Percentiles rank a stretch among this genome's conserved stretches.
phyloP scores from a whole-genome alignment of 805 yeast species.

The Gaillardinia entomophila region DNA sequence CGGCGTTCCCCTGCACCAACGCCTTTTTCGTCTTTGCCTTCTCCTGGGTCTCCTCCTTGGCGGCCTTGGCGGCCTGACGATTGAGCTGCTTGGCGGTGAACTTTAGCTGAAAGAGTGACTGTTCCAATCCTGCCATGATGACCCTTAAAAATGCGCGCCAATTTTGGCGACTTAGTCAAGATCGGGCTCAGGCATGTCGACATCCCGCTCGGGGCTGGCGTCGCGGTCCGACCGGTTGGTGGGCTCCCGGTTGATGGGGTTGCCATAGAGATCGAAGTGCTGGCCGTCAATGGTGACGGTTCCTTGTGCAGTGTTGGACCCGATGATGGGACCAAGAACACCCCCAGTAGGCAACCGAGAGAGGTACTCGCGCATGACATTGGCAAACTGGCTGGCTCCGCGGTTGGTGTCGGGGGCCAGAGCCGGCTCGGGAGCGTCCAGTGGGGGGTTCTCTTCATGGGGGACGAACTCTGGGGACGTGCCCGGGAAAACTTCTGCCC shows the following conservation, averaged over 20 bases:
- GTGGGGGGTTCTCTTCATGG: too few relatives aligned
- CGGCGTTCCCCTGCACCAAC: conserved; percentile 76
- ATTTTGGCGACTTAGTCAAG: background rate
- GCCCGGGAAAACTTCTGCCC: background rate
- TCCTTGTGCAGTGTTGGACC: background rate
- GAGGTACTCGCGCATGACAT: background rate
- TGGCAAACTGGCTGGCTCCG: background rate
- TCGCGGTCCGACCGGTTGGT: background rate
- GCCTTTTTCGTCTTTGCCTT: conserved; percentile 89
- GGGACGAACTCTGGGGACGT: too few relatives aligned
- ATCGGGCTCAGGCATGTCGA: background rate
- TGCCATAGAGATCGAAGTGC: background rate
- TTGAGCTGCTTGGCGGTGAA: conserved; percentile 92
- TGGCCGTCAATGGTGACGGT: background rate
- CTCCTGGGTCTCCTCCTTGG: conserved; percentile 84
- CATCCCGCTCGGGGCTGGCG: background rate
- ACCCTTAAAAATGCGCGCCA: background rate
- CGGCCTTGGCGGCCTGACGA: conserved; percentile 85
- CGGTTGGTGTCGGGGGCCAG: background rate
- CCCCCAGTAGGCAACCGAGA: background rate
- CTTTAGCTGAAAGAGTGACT: conserved; percentile 25
- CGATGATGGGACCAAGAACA: background rate
- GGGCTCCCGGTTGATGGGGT: background rate
- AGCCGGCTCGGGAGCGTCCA: too few relatives aligned
- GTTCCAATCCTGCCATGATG: conserved; percentile 22